phyloP scores from a whole-genome alignment of 768 basidiomycete species.

The Inosperma sp. region DNA sequence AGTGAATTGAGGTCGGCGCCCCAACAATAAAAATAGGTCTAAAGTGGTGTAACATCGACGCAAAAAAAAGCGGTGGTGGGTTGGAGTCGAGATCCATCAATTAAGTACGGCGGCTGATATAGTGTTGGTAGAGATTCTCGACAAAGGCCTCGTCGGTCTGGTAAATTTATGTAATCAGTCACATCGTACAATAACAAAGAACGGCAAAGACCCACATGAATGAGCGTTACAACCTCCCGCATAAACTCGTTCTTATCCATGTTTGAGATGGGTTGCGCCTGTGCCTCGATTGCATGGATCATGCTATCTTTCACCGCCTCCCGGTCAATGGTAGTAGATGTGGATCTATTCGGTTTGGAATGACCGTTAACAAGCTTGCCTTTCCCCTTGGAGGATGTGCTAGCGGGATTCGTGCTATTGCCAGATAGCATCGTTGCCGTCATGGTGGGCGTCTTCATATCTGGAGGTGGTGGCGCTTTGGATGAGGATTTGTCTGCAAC shows the following conservation, averaged over 20 bases:
- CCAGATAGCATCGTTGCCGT: conserved; percentile 16
- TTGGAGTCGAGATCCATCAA: not conserved
- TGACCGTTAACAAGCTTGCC: conserved; percentile 22
- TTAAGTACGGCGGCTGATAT: conserved; percentile 29
- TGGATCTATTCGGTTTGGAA: conserved; percentile 21
- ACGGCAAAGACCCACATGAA: conserved; percentile 45
- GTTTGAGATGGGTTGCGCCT: conserved; percentile 19
- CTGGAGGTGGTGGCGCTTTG: conserved; percentile 8
- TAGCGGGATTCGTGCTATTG: conserved; percentile 13
- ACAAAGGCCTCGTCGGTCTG: conserved; percentile 67
- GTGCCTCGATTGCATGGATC: conserved; percentile 22
- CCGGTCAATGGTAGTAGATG: conserved; percentile 16
- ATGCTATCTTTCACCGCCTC: conserved; percentile 30
- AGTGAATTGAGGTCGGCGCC: too few relatives aligned
- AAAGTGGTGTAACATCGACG: not conserved
- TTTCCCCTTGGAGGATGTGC: conserved; percentile 15
- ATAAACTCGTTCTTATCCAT: conserved; percentile 56
- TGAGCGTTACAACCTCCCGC: conserved; percentile 52
- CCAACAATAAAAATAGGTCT: conserved; percentile 12
- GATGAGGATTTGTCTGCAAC: conserved; percentile 3
- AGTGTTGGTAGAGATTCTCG: conserved; percentile 55
- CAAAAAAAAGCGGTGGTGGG: not conserved
- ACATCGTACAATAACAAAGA: conserved; percentile 4
- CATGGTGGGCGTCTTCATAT: conserved; percentile 29
- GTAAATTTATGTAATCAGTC: conserved; percentile 6